Base-by-base conservation (phyloP, 352 stramenopile genomes). In the Pythium dissotocum region DNA sequence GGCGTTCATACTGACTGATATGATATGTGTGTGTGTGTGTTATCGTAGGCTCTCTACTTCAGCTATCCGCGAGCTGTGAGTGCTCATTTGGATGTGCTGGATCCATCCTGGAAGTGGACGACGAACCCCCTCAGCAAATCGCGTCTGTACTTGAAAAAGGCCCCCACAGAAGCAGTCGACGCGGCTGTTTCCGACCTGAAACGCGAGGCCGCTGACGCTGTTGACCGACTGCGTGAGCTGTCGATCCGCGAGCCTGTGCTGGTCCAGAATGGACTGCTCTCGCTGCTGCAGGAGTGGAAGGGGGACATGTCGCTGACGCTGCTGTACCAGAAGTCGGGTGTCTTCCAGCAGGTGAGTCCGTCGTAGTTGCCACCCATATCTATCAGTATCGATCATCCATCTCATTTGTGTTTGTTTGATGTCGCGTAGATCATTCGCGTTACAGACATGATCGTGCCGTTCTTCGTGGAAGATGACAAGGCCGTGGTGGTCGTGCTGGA, bases 151-250 rank as follows among this genome's bases (percentile, higher is more conserved):
- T 28, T 42, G 61, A 79, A 32, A 61, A 48, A 55, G 8, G 42
- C 84, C 9, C 28, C 86, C 3, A 68, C 63, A 4, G 77, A 79
- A 51, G 78, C 87, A 33, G 80, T 91, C 55, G 78, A 86, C 21
- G 73, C 76, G 16, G 58, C 63, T 2, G 60, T 93, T 48, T 61
- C 56, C 3, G 74, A 87, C 26, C 40, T 90, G 33, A 79, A 67
- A 9, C 72, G 67, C 0, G 82, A 90, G 12, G 68, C 54, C 55
- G 75, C 30, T 12, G 82, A 90, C 12, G 77, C 71, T 1, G 70
- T 90, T n/a, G 85, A 91, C 24, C 77, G 78, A 6, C 81, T 91
- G 32, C 79, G 85, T 35, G 82, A 91, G 57, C 42, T 91, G 13
- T 73, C 76, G 9, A 76, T 85, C 42, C 78, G 72, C 33, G 76